phyloP scores from a whole-genome alignment of 768 basidiomycete species.

The Boletus barrowsii region DNA sequence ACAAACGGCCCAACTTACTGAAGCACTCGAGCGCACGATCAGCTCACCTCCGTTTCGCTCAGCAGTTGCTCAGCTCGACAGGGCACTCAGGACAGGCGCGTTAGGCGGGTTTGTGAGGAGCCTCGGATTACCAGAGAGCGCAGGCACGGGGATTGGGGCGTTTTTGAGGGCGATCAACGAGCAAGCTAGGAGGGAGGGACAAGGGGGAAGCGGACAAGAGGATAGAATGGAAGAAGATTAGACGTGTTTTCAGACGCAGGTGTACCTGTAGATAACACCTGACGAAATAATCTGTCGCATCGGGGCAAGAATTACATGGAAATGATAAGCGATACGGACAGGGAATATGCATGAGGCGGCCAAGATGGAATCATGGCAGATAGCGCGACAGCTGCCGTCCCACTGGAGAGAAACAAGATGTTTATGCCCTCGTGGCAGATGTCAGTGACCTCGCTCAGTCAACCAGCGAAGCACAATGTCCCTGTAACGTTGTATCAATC shows the following conservation, averaged over 20 bases:
- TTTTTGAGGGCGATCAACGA: conserved; percentile 81
- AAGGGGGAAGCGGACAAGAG: conserved; percentile 18
- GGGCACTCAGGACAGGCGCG: conserved; percentile 78
- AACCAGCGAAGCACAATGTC: conserved; percentile 92
- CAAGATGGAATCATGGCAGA: no score
- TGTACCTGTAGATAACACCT: not conserved
- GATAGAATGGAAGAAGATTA: conserved; percentile 84
- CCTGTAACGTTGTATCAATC: conserved; percentile 31
- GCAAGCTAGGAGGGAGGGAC: conserved; percentile 56
- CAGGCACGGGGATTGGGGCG: conserved; percentile 71
- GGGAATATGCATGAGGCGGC: no score
- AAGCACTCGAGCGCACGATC: conserved; percentile 71
- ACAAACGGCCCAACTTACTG: conserved; percentile 30
- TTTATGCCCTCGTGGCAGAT: not conserved
- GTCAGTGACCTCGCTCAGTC: conserved; percentile 65
- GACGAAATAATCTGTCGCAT: not conserved
- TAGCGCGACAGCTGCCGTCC: not conserved
- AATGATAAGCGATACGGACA: not conserved
- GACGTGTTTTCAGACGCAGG: not conserved
- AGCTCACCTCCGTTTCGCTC: conserved; percentile 81
- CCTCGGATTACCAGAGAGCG: conserved; percentile 81
- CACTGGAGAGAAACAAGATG: not conserved
- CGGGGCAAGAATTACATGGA: not conserved
- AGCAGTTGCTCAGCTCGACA: conserved; percentile 77
- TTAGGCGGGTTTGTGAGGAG: conserved; percentile 71